Conservation (phyloP, 371 early-diverging fungal species). For the Mucor velutinosus region DNA sequence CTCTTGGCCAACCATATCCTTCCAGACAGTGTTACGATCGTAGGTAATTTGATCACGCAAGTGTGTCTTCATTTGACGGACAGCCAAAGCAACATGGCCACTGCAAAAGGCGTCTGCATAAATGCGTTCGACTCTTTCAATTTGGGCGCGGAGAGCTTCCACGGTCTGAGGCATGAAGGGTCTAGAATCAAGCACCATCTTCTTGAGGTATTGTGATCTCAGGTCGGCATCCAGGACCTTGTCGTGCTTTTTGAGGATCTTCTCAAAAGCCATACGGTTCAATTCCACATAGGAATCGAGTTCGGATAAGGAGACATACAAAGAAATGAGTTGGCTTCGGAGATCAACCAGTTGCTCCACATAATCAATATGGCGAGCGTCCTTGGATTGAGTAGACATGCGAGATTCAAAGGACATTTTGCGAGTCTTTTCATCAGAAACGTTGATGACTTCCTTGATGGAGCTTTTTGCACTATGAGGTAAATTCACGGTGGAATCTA, state of each 20-base stretch:
- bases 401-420: slow-evolving; percentile 31
- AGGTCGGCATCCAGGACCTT: slow-evolving; percentile 72
- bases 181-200: slow-evolving; percentile 58
- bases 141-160: slow-evolving; percentile 45
- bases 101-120: slow-evolving; percentile 69
- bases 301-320: slow-evolving; percentile 81
- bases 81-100: slow-evolving; percentile 56
- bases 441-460: neutral
- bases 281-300: slow-evolving; percentile 87
- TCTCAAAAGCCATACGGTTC: slow-evolving; percentile 93
- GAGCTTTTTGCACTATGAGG: slow-evolving; percentile 1
- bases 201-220: slow-evolving; percentile 56
- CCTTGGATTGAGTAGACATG: slow-evolving; percentile 21
- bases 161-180: slow-evolving; percentile 65
- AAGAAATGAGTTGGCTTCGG: slow-evolving; percentile 55
- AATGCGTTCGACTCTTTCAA: slow-evolving; percentile 59
- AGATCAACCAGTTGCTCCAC: slow-evolving; percentile 29
- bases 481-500: slow-evolving; percentile 24
- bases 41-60: slow-evolving; percentile 74
- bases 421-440: neutral
- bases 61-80: slow-evolving; percentile 65
- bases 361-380: slow-evolving; percentile 18
- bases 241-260: slow-evolving; percentile 97
- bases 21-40: slow-evolving; percentile 84
- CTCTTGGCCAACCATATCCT: slow-evolving; percentile 78